Conservation (phyloP, 768 basidiomycete genomes). For the Pisolithus orientalis region DNA sequence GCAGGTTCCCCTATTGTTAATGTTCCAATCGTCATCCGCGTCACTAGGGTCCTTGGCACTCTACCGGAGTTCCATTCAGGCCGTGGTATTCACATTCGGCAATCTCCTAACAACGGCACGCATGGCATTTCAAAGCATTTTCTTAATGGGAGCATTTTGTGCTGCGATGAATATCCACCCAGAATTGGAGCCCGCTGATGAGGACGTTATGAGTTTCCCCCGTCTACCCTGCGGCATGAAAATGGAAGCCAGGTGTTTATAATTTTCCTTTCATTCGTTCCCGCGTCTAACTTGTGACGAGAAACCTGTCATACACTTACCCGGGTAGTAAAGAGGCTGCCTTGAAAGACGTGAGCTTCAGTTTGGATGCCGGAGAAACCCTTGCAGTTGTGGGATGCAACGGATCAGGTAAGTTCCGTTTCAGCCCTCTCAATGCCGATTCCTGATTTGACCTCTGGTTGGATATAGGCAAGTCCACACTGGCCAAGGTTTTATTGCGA, state of each 20-base stretch:
- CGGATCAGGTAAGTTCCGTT: slow-evolving; percentile 56
- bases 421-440: slow-evolving; percentile 9
- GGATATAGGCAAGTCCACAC: slow-evolving; percentile 75
- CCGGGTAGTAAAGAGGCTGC: slow-evolving; percentile 67
- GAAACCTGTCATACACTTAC: slow-evolving; percentile 70
- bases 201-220: slow-evolving; percentile 45
- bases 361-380: slow-evolving; percentile 66
- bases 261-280: slow-evolving; percentile 5
- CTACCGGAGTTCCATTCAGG: slow-evolving; percentile 73
- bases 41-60: slow-evolving; percentile 78
- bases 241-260: slow-evolving; percentile 60
- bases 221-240: slow-evolving; percentile 52
- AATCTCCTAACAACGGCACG: slow-evolving; percentile 56
- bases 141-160: slow-evolving; percentile 82
- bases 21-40: slow-evolving; percentile 65
- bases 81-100: slow-evolving; percentile 59
- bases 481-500: slow-evolving; percentile 75
- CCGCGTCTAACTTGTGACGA: slow-evolving; percentile 23
- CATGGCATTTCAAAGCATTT: slow-evolving; percentile 81
- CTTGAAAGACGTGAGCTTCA: slow-evolving; percentile 63
- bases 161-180: slow-evolving; percentile 70
- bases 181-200: slow-evolving; percentile 54
- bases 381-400: slow-evolving; percentile 85
- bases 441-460: neutral
- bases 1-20: slow-evolving; percentile 69